Evolutionary conservation across 768 basidiomycete genomes (phyloP), one percentile per base, ranked within the genome.

Genomic region (Tulasnella sp.): DNA sequence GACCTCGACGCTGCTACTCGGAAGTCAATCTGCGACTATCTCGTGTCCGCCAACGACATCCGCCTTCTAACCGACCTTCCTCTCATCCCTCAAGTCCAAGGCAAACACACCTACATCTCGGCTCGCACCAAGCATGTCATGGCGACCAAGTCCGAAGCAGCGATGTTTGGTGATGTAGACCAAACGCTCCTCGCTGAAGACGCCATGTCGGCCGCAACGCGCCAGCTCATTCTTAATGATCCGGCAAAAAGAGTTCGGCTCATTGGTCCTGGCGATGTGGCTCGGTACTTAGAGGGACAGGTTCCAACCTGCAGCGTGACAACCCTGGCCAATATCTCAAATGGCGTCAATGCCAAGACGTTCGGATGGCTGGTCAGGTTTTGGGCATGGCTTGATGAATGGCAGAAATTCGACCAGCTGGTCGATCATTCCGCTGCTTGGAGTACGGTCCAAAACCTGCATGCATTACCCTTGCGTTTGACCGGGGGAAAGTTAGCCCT

Each of bases 301-400:
- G 61, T 67, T 11, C 29, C 9, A 67, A 42, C 20, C 9, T 74
- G 37, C 73, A 29, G n/a, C 11, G 11, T 7, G 4, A 37, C 7
- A 23, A 0, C 9, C 13, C 71, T 48, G 10, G 20, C 46, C 11
- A n/a, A 44, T n/a, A 32, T 48, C 73, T n/a, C 46, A n/a, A 77
- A 75, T 39, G 78, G 79, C 4, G 79, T 82, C 44, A 78, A 78
- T 11, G 74, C 37, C 5, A 70, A 79, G 11, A 55, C 44, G 2
- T 78, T 86, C n/a, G 51, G 75, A 9, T 87, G 86, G 86, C 77
- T 88, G 20, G 81, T 83, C 0, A 72, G 74, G 0, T 88, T 88
- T 78, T 89, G 88, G 88, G 57, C 73, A 2, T 88, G 88, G 88
- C 73, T 87, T 70, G 81, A 80, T 7, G 77, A 42, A 0, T 87